phyloP scores from a whole-genome alignment of 2,329 filamentous ascomycete genomes.

The Aspergillus sp. region DNA sequence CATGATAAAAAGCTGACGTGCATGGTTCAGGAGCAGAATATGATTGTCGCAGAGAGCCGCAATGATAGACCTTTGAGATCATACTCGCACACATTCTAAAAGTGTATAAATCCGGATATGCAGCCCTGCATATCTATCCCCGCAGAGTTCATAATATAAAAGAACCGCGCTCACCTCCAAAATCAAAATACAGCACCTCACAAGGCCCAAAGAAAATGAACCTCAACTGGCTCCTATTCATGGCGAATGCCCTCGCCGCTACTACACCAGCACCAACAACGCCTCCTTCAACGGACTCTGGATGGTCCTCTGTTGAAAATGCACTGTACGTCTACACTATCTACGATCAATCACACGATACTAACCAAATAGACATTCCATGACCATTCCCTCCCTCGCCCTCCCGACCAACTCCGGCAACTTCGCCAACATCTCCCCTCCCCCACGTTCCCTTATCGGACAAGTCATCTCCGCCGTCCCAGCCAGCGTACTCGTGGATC shows the following conservation, averaged over 20 bases:
- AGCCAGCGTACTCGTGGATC: slow-evolving; percentile 21
- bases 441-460: slow-evolving; percentile 22
- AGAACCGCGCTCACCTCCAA: not conserved
- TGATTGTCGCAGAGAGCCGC: too few relatives aligned
- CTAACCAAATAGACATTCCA: not conserved
- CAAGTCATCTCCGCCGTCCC: slow-evolving; percentile 27
- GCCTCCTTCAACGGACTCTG: not conserved
- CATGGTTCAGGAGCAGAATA: too few relatives aligned
- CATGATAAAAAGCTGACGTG: too few relatives aligned
- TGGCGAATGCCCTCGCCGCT: not conserved
- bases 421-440: slow-evolving; percentile 26
- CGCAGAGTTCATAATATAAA: too few relatives aligned
- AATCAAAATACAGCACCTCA: not conserved
- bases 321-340: too few relatives aligned
- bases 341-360: not conserved
- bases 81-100: too few relatives aligned
- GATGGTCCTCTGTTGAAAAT: too few relatives aligned
- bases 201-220: not conserved
- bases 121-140: too few relatives aligned
- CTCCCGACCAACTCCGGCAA: slow-evolving; percentile 19
- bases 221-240: not conserved
- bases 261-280: not conserved
- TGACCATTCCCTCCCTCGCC: not conserved
- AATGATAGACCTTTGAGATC: too few relatives aligned
- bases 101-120: too few relatives aligned